Base-by-base conservation (phyloP, 2,329 filamentous ascomycete genomes). In the Venturia pyrina region DNA sequence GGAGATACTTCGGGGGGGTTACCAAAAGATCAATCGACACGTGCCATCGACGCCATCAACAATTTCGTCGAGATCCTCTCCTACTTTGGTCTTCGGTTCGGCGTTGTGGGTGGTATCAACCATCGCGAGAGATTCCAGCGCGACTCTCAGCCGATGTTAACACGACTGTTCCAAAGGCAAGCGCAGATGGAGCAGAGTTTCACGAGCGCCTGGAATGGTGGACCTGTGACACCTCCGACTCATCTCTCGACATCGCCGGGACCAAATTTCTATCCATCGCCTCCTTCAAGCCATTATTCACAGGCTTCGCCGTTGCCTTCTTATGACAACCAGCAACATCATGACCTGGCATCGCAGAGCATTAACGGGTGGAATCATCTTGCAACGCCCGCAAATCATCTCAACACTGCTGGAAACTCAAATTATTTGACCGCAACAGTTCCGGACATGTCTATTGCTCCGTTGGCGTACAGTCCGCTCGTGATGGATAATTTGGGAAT, bases 91-190 rank as follows among this genome's bases (percentile, higher is more conserved):
- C 71, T 78, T 24, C 74, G 80, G 17, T 82, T 80, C 70, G 80
- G 80, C 34, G 80, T 79, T 8, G 65, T 66, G 7, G 61, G 61
- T 19, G 59, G 46, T 68, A 79, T 79, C 66, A 79, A 78, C 69
- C 81, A 79, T 79, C 79, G 77, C 21, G 78, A 81, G 64, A 77
- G 78, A 19, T 82, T 81, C 69, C 78, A 79, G 67, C 57, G 43
- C 40, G 64, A 66, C 17, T 61, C 64, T 10, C 57, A 61, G 40
- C 56, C 37, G 8, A 57, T 66, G 53, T 43, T 66, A 11, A 44
- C 64, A n/a, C 43, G 41, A 37, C 43, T 66, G 15, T 41, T 64
- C 15, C 56, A 66, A 40, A 57, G 64, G 11, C 64, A 59, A 50
- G 34, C 37, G 10, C 46, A 24, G 11, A 48, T 61, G 8, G 40